Evolutionary conservation across 768 basidiomycete species (phyloP).

Genomic region (Cyclocybe cylindracea): DNA sequence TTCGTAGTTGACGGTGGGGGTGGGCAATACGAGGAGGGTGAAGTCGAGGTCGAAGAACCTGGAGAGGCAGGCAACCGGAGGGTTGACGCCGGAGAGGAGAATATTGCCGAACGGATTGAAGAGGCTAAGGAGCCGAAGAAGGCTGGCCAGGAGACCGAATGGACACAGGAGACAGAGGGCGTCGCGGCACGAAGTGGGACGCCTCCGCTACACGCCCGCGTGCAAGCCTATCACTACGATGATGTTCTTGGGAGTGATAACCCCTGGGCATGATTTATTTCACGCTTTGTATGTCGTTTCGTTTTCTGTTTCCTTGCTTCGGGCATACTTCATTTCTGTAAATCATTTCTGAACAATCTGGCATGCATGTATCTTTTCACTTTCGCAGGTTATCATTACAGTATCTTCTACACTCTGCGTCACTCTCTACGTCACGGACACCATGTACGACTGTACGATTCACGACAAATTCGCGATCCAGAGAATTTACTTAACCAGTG

Average conservation of each 20-base stretch:
- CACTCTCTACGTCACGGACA: too few relatives aligned
- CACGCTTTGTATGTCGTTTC: conserved; percentile 8
- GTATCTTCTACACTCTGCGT: too few relatives aligned
- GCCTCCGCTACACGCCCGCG: conserved; percentile 46
- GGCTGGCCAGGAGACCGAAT: conserved; percentile 12
- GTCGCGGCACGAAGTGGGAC: conserved; percentile 37
- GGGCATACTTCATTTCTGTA: conserved; percentile 3
- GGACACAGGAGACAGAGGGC: conserved; percentile 23
- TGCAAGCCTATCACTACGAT: conserved; percentile 30
- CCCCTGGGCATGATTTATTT: conserved; percentile 51
- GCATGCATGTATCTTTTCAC: too few relatives aligned
- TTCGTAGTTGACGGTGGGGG: conserved; percentile 40
- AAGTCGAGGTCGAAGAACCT: conserved; percentile 41
- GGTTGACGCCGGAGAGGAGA: conserved; percentile 43
- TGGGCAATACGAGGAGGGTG: conserved; percentile 32
- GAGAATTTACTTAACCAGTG: too few relatives aligned
- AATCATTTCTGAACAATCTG: neutral
- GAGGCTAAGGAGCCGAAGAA: conserved; percentile 32
- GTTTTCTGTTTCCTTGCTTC: conserved; percentile 9
- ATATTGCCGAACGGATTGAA: conserved; percentile 31
- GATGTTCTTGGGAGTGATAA: conserved; percentile 49
- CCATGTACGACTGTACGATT: too few relatives aligned
- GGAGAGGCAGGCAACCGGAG: conserved; percentile 21
- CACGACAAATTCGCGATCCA: too few relatives aligned
- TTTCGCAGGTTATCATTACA: too few relatives aligned